Evolutionary conservation across 2,329 filamentous ascomycete species (phyloP).

Genomic region (Fusarium cicatricum): DNA sequence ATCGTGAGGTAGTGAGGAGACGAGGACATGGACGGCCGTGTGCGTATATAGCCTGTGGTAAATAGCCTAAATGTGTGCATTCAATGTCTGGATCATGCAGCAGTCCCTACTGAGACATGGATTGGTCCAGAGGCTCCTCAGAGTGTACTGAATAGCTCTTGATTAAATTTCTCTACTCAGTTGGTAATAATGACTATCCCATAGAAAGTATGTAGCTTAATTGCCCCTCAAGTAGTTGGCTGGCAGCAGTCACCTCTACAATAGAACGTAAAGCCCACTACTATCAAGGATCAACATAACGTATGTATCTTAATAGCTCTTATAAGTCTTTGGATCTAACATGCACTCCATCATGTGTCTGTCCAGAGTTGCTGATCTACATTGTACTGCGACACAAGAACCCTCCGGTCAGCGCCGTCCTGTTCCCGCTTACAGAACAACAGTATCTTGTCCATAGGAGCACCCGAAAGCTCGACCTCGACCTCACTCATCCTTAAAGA

Average conservation of each 20-base stretch:
- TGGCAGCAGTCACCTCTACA: no score
- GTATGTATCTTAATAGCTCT: no score
- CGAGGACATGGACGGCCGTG: neutral
- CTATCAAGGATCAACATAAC: no score
- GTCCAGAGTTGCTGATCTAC: slow-evolving; percentile 20
- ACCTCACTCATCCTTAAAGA: slow-evolving; percentile 26
- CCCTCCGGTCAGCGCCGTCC: slow-evolving; percentile 7
- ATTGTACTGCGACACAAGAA: slow-evolving; percentile 28
- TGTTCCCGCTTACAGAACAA: slow-evolving; percentile 27
- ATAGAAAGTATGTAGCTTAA: no score
- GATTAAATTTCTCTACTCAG: no score
- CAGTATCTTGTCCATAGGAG: slow-evolving; percentile 32
- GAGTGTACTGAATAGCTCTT: no score
- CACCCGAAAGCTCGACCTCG: slow-evolving; percentile 29
- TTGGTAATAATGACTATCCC: no score
- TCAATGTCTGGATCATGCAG: neutral
- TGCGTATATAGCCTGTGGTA: neutral
- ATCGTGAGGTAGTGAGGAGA: neutral
- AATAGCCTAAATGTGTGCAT: slow-evolving; percentile 1
- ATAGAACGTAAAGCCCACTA: no score
- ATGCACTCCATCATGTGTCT: neutral
- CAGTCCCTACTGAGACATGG: neutral
- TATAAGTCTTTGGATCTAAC: no score
- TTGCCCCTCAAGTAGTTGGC: no score
- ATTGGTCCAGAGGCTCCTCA: no score